Conservation (phyloP, 345 rosid species). For the Aquilaria yunnanensis region DNA sequence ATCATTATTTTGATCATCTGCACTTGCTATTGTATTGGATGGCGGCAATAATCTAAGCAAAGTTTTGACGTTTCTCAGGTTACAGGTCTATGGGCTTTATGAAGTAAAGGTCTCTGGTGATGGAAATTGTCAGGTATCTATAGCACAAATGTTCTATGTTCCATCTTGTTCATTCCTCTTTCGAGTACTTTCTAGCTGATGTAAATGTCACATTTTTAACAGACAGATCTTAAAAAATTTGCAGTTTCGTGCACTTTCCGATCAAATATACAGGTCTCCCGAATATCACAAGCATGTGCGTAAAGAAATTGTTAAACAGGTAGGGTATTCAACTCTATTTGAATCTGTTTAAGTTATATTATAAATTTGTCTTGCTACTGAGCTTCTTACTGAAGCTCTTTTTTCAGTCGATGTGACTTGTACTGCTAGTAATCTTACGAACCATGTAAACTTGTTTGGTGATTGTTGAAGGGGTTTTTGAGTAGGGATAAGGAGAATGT, state of each 20-base stretch:
- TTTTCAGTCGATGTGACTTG: too few species aligned
- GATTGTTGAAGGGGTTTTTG: too few species aligned
- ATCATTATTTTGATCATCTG: neutral
- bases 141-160: conserved; percentile 7
- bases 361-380: conserved; percentile 2
- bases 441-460: too few species aligned
- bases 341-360: neutral
- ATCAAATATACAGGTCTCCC: conserved; percentile 77
- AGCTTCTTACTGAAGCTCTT: neutral
- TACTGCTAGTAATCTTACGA: too few species aligned
- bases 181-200: neutral
- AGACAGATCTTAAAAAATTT: conserved; percentile 1
- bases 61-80: conserved; percentile 37
- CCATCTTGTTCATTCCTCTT: conserved; percentile 12
- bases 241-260: conserved; percentile 97
- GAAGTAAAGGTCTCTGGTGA: conserved; percentile 95
- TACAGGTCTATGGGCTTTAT: conserved; percentile 62
- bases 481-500: too few species aligned
- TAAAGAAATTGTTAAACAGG: conserved; percentile 84
- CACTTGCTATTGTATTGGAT: neutral
- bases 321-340: conserved; percentile 20
- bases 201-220: conserved; percentile 3
- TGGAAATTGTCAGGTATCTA: conserved; percentile 89
- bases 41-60: conserved; percentile 7
- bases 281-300: conserved; percentile 94